Conservation (phyloP, 495 filamentous ascomycete species). For the Arthonia radiata region DNA sequence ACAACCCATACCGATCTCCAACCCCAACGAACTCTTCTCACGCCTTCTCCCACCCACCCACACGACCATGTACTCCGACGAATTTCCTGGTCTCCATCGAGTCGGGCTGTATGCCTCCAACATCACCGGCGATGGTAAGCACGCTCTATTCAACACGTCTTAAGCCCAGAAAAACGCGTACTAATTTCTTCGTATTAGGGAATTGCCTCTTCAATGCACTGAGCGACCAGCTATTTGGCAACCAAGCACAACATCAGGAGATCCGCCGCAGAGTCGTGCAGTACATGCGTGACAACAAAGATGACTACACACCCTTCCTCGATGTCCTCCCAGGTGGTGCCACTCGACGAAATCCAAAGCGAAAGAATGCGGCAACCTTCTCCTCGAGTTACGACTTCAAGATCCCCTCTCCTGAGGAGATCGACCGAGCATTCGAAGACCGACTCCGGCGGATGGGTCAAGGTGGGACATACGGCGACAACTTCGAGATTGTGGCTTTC, state of each 20-base stretch:
- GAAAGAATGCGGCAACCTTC: constrained; percentile 26
- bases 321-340: constrained; percentile 29
- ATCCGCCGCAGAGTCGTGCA: constrained; percentile 35
- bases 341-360: constrained; percentile 35
- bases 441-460: constrained; percentile 36
- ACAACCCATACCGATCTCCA: too few species aligned
- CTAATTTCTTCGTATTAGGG: constrained; percentile 20
- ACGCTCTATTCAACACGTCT: too few species aligned
- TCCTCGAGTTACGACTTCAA: constrained; percentile 10
- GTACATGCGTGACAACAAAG: constrained; percentile 33
- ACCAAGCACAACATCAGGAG: constrained; percentile 28
- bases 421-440: constrained; percentile 34
- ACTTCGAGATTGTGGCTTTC: constrained; percentile 48
- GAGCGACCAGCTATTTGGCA: constrained; percentile 47
- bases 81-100: too few species aligned
- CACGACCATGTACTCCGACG: too few species aligned
- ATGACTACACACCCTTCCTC: constrained; percentile 44
- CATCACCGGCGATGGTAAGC: too few species aligned
- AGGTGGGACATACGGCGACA: constrained; percentile 42
- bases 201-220: constrained; percentile 61
- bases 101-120: too few species aligned
- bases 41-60: too few species aligned
- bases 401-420: constrained; percentile 25
- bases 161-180: too few species aligned
- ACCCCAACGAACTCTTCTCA: too few species aligned